Conservation (phyloP, 2,329 filamentous ascomycete species). For the Penicillium sp. region DNA sequence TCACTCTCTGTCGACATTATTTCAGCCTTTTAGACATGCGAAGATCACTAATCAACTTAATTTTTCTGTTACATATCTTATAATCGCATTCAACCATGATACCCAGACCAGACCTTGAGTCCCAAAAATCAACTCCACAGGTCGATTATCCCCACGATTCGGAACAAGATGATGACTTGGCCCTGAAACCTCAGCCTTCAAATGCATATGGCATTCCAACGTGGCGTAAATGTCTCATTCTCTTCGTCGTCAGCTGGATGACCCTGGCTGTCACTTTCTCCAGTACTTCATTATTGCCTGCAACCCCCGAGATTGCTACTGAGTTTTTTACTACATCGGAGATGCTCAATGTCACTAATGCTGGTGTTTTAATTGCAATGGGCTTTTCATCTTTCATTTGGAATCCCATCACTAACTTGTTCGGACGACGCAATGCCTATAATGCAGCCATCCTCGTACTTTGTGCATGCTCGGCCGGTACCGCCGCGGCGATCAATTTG, state of each 20-base stretch:
- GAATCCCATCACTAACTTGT: slow-evolving; percentile 32
- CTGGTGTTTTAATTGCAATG: slow-evolving; percentile 41
- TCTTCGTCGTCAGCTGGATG: slow-evolving; percentile 46
- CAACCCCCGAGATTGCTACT: slow-evolving; percentile 40
- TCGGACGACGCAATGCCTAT: slow-evolving; percentile 34
- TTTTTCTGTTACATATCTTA: background rate
- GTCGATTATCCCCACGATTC: slow-evolving; percentile 16
- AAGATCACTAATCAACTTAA: background rate
- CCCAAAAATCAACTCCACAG: slow-evolving; percentile 15
- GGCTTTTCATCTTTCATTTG: slow-evolving; percentile 40
- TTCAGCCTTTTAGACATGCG: background rate
- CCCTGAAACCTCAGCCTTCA: slow-evolving; percentile 14
- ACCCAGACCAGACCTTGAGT: slow-evolving; percentile 14
- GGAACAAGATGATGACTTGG: slow-evolving; percentile 13
- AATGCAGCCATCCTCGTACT: slow-evolving; percentile 37
- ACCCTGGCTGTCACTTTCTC: slow-evolving; percentile 44
- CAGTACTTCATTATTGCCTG: slow-evolving; percentile 44
- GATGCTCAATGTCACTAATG: slow-evolving; percentile 39
- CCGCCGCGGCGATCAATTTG: slow-evolving; percentile 33
- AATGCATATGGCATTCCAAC: slow-evolving; percentile 28
- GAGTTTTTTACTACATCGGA: slow-evolving; percentile 40
- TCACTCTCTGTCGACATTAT: background rate
- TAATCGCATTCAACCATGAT: slow-evolving; percentile 12
- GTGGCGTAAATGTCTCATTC: slow-evolving; percentile 44
- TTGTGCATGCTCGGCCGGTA: slow-evolving; percentile 33